Evolutionary conservation across 75 land plant species (phyloP), one percentile per base, ranked within the genome.

Genomic region (Sequoiadendron giganteum): DNA sequence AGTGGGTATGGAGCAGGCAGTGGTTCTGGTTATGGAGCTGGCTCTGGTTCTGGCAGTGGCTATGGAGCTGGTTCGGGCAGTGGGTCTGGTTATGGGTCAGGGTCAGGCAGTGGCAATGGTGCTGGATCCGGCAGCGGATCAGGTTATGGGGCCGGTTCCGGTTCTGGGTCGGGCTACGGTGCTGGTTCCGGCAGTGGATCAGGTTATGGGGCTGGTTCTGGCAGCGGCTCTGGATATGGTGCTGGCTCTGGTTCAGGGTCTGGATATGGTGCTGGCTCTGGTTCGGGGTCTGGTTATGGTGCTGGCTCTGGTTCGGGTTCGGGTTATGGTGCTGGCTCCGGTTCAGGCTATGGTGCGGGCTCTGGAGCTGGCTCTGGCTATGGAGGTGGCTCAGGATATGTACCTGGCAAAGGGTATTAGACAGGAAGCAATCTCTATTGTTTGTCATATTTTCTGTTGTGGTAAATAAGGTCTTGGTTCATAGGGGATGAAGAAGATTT

Each of bases 321-420:
- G 9, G 84, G 77, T 10, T 73, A 73, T 14, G 83, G 83, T 2
- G 30, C n/a, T 10, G 77, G 77, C 15, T 73, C 77, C 10, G 77
- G 77, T 8, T 73, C 38, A 0, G 77, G 77, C 15, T 13, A 73
- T 10, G 77, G 77, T 2, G 77, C 77, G 10, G 77, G 77, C 15
- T 81, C 47, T 3, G 84, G 84, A 1, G 45, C 83, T 8, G 83
- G 83, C 11, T 81, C 84, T 45, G 84, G 84, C 10, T 45, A 18
- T 45, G 84, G 84, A 19, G 49, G 14, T 25, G 84, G 84, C 10
- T 81, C 84, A 0, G 52, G 84, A 28, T 10, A 45, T 45, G 49
- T 38, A 18, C 49, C 49, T 81, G 84, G 84, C 10, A 45, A 81
- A 28, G 84, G 84, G 13, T 45, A 81, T 28, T 81, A 81, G 84